A percentile compares a stretch with the other conserved stretches of the same genome.
phyloP scores from a whole-genome alignment of 2,329 filamentous ascomycete species.

The Fusarium acutatum region DNA sequence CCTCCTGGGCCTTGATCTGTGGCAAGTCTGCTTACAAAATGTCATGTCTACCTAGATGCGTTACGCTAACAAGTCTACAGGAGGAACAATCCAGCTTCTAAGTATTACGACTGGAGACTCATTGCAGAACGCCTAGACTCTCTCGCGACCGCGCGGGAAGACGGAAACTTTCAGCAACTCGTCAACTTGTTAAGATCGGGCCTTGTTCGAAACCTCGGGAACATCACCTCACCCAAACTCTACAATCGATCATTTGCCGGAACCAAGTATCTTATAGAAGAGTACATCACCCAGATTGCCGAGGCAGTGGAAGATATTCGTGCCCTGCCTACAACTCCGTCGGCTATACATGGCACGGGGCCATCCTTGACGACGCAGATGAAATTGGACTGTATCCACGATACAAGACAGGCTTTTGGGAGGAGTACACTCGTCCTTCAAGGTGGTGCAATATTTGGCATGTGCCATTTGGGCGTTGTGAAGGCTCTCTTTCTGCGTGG shows the following conservation, averaged over 20 bases:
- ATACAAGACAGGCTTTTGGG: slow-evolving; percentile 88
- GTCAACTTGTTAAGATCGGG: slow-evolving; percentile 84
- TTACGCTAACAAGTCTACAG: slow-evolving; percentile 51
- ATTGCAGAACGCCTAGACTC: slow-evolving; percentile 80
- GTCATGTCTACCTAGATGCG: background rate
- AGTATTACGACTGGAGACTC: slow-evolving; percentile 86
- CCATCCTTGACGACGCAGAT: slow-evolving; percentile 71
- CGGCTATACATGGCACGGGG: slow-evolving; percentile 45
- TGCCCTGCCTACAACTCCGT: slow-evolving; percentile 66
- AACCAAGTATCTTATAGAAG: slow-evolving; percentile 89
- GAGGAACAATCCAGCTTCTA: slow-evolving; percentile 82
- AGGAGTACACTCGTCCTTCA: slow-evolving; percentile 86
- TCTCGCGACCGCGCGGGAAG: slow-evolving; percentile 73
- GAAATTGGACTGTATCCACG: slow-evolving; percentile 86
- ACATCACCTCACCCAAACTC: slow-evolving; percentile 82
- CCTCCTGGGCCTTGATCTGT: slow-evolving; percentile 80
- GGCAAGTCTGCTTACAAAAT: slow-evolving; percentile 58
- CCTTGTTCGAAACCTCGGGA: slow-evolving; percentile 85
- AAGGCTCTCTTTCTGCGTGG: slow-evolving; percentile 85
- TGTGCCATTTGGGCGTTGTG: slow-evolving; percentile 90
- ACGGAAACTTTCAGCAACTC: slow-evolving; percentile 76
- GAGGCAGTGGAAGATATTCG: slow-evolving; percentile 82
- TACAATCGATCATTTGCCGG: slow-evolving; percentile 88
- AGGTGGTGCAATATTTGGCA: slow-evolving; percentile 88
- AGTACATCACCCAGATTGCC: slow-evolving; percentile 88